Evolutionary conservation across 192 early-diverging fungal genomes (phyloP).

Genomic region (Linnemannia zychae): DNA sequence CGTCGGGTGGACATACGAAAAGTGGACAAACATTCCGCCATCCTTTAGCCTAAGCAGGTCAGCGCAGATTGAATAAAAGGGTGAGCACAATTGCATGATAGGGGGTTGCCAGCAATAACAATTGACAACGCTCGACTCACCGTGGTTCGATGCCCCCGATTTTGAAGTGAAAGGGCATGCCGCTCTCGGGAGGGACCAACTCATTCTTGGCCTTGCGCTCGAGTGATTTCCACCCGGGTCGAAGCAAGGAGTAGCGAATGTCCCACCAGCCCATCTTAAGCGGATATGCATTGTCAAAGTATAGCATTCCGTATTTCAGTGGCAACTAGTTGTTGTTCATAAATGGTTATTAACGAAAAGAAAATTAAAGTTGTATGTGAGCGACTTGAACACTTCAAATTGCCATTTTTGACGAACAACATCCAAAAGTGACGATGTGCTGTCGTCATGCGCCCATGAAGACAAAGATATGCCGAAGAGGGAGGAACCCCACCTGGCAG

Average conservation of each 20-base stretch:
- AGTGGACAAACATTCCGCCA: slow-evolving; percentile 69
- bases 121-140: slow-evolving; percentile 26
- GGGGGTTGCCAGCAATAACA: not conserved
- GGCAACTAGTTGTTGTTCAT: slow-evolving; percentile 20
- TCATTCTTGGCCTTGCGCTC: slow-evolving; percentile 53
- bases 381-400: not conserved
- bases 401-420: slow-evolving; percentile 4
- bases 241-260: slow-evolving; percentile 35
- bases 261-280: slow-evolving; percentile 57
- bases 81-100: not conserved
- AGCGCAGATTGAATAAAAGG: not conserved
- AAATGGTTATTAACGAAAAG: not conserved
- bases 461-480: not conserved
- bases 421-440: not conserved
- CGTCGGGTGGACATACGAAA: slow-evolving; percentile 58
- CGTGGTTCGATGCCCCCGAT: slow-evolving; percentile 65
- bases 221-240: slow-evolving; percentile 45
- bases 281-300: slow-evolving; percentile 56
- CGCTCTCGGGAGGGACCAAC: slow-evolving; percentile 59
- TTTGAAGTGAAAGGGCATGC: slow-evolving; percentile 64
- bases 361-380: slow-evolving; percentile 14
- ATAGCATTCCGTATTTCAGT: slow-evolving; percentile 46
- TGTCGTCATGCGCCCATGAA: not conserved
- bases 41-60: slow-evolving; percentile 54
- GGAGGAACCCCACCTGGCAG: not conserved